Percentiles rank a stretch among this genome's conserved stretches.
These are phyloP conservation scores for Macrophomina tecta DNA, from an alignment of 2,329 filamentous ascomycete species.

Conservation along the genomic window DNA sequence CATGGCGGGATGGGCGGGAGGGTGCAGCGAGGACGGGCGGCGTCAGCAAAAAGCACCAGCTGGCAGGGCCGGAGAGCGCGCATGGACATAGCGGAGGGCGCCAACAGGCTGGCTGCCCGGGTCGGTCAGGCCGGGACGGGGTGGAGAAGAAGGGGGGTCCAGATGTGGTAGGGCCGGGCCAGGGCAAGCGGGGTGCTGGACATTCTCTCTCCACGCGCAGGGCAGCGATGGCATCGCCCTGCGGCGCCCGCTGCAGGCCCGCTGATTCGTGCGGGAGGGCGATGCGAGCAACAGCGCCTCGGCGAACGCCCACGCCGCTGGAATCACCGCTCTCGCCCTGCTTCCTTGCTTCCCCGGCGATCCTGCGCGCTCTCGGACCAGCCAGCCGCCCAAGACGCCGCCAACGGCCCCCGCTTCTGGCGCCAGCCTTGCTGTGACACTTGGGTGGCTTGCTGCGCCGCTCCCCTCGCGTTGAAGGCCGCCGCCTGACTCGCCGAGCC, in stretches of 20 bases:
- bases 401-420: too few species aligned
- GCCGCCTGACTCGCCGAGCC: too few species aligned
- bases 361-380: constrained; percentile 4
- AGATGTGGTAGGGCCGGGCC: not conserved
- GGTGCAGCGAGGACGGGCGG: not conserved
- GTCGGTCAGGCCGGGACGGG: not conserved
- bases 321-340: constrained; percentile 2
- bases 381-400: not conserved
- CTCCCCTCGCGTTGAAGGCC: not conserved
- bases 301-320: constrained; percentile 5
- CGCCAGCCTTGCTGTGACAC: too few species aligned
- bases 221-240: not conserved
- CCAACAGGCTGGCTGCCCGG: not conserved
- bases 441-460: not conserved
- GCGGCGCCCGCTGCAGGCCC: constrained; percentile 1
- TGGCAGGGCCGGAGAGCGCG: constrained; percentile 14
- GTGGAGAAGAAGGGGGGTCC: constrained; percentile 9
- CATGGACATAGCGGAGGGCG: constrained; percentile 18
- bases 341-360: not conserved
- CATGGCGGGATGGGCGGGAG: constrained; percentile 7
- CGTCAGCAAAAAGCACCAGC: not conserved
- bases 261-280: constrained; percentile 11
- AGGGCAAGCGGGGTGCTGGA: not conserved
- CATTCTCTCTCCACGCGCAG: not conserved
- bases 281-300: not conserved